phyloP scores from a whole-genome alignment of 176 grass and related monocot genomes.

The Lolium perenne region DNA sequence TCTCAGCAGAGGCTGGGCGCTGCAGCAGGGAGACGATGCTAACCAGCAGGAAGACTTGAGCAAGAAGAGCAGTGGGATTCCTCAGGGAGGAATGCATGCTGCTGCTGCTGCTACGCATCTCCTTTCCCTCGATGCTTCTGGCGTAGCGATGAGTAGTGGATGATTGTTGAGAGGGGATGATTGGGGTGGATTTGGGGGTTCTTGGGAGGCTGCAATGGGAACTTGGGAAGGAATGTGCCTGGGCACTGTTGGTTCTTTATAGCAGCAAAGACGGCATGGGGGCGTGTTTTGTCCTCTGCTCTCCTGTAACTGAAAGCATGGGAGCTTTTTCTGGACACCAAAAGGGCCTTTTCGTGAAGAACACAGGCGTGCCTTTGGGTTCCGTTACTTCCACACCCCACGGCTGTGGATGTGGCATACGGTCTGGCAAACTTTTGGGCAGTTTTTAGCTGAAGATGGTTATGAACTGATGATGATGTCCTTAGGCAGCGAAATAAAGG shows the following conservation, averaged over 20 bases:
- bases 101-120: neutral
- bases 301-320: slow-evolving; percentile 47
- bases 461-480: neutral
- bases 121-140: neutral
- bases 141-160: neutral
- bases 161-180: neutral
- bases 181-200: slow-evolving; percentile 2
- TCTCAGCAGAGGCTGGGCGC: slow-evolving; percentile 34
- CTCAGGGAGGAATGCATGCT: slow-evolving; percentile 28
- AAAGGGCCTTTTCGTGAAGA: slow-evolving; percentile 39
- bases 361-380: slow-evolving; percentile 37
- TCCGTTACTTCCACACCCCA: slow-evolving; percentile 17
- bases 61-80: slow-evolving; percentile 12
- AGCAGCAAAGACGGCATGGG: slow-evolving; percentile 7
- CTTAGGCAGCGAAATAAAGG: too few relatives aligned
- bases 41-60: slow-evolving; percentile 32
- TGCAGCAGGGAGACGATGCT: slow-evolving; percentile 40
- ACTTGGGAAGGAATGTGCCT: slow-evolving; percentile 33
- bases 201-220: neutral
- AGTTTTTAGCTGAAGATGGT: neutral
- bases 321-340: slow-evolving; percentile 47
- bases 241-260: slow-evolving; percentile 45
- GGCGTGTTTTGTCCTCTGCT: neutral
- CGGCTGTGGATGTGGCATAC: neutral
- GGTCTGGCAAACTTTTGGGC: neutral